These are phyloP conservation scores for Neurospora tetraspora DNA, from an alignment of 495 filamentous ascomycete genomes.

Conservation along the genomic window DNA sequence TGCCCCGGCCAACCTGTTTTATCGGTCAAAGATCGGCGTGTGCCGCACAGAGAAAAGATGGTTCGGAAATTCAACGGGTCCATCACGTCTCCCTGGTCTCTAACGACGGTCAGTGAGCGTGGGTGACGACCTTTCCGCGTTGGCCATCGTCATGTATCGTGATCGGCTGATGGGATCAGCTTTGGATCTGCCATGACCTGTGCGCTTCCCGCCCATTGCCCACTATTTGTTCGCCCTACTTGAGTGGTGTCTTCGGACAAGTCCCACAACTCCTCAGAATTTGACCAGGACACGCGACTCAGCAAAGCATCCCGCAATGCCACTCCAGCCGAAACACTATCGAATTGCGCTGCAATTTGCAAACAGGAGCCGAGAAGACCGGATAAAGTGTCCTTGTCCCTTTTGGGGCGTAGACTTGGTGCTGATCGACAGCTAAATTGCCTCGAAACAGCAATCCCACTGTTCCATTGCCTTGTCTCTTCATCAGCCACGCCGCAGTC, in stretches of 20 bases:
- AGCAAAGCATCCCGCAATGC: not conserved
- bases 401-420: not conserved
- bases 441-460: not conserved
- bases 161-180: not conserved
- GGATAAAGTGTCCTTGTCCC: not conserved
- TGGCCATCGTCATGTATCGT: not conserved
- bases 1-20: not conserved
- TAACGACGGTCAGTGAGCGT: not conserved
- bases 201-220: not conserved
- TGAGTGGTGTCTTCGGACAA: not conserved
- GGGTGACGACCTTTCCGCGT: no score
- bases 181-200: not conserved
- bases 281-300: not conserved
- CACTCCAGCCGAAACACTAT: not conserved
- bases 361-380: not conserved
- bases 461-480: not conserved
- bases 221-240: not conserved
- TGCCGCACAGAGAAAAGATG: not conserved
- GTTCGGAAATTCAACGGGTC: not conserved
- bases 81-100: not conserved
- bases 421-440: not conserved
- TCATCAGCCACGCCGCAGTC: not conserved
- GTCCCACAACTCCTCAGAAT: not conserved
- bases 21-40: not conserved
- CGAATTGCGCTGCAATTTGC: not conserved